A percentile compares a stretch with the other conserved stretches of the same genome.
Conservation (phyloP, 1,139 yeast species). For the Candida glucosophila region DNA sequence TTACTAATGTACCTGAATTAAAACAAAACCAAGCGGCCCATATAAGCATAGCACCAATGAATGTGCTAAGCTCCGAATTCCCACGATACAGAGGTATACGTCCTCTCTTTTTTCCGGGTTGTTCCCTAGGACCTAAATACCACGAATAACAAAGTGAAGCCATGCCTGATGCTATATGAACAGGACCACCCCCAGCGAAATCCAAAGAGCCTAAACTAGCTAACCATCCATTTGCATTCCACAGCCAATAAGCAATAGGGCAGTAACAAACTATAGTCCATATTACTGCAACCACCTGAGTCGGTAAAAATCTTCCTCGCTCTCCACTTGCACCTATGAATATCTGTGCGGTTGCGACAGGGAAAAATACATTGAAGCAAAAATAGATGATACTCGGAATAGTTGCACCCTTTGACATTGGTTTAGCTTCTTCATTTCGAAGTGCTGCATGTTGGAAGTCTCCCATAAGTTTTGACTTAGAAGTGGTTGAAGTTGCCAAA, state of each 20-base stretch:
- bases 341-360: slow-evolving; percentile 39
- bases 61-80: slow-evolving; percentile 32
- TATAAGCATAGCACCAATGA: slow-evolving; percentile 39
- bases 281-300: slow-evolving; percentile 27
- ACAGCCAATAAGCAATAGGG: slow-evolving; percentile 37
- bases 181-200: slow-evolving; percentile 45
- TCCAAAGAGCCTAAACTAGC: slow-evolving; percentile 33
- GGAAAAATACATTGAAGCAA: slow-evolving; percentile 36
- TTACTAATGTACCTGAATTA: slow-evolving; percentile 40
- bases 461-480: slow-evolving; percentile 27
- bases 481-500: slow-evolving; percentile 29
- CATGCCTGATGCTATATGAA: slow-evolving; percentile 37
- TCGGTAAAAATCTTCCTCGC: slow-evolving; percentile 34
- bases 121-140: slow-evolving; percentile 19
- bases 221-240: slow-evolving; percentile 39
- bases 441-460: slow-evolving; percentile 33
- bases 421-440: slow-evolving; percentile 26
- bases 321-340: slow-evolving; percentile 39
- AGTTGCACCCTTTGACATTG: slow-evolving; percentile 25
- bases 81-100: slow-evolving; percentile 18
- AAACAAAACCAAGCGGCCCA: slow-evolving; percentile 48
- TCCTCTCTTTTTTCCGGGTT: slow-evolving; percentile 24
- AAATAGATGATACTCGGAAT: slow-evolving; percentile 34
- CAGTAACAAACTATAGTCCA: slow-evolving; percentile 38
- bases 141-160: slow-evolving; percentile 34